Conservation (phyloP, 1,284 basidiomycete genomes). For the Singerocomus rubriflavus region DNA sequence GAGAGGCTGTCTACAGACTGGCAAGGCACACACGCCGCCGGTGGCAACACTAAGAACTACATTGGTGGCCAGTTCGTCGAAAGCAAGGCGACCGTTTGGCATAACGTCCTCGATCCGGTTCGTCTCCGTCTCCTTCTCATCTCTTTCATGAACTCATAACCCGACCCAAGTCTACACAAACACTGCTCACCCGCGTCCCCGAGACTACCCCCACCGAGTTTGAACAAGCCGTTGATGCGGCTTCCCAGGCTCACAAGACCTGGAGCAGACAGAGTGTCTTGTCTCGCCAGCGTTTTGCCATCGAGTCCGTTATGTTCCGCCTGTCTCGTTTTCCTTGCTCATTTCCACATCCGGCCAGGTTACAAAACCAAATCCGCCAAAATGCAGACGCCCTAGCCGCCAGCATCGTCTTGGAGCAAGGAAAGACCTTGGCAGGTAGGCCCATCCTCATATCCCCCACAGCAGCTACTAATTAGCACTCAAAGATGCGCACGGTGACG, state of each 20-base stretch:
- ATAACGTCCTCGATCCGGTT: slow-evolving; percentile 87
- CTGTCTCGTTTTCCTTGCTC: not conserved
- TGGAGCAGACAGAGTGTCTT: slow-evolving; percentile 90
- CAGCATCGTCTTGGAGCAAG: slow-evolving; percentile 86
- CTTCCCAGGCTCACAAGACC: slow-evolving; percentile 83
- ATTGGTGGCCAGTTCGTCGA: slow-evolving; percentile 87
- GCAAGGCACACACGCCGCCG: slow-evolving; percentile 82
- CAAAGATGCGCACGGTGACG: slow-evolving; percentile 88
- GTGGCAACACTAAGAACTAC: slow-evolving; percentile 86
- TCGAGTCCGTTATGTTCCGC: slow-evolving; percentile 62
- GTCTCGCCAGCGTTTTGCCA: slow-evolving; percentile 83
- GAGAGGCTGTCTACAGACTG: slow-evolving; percentile 69
- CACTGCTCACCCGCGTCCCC: slow-evolving; percentile 84
- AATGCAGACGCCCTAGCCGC: slow-evolving; percentile 74
- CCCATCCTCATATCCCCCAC: not conserved
- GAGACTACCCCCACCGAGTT: slow-evolving; percentile 87
- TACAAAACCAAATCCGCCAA: slow-evolving; percentile 78
- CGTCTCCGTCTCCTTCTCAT: slow-evolving; percentile 21
- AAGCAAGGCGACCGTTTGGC: slow-evolving; percentile 74
- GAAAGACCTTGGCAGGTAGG: slow-evolving; percentile 79
- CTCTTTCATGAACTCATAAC: not conserved
- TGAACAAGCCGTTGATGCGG: slow-evolving; percentile 80
- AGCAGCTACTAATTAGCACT: slow-evolving; percentile 1
- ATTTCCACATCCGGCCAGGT: slow-evolving; percentile 39
- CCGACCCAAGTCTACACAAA: slow-evolving; percentile 74